Evolutionary conservation across 2,329 filamentous ascomycete genomes (phyloP).

Genomic region (Fragosphaeria purpurea): DNA sequence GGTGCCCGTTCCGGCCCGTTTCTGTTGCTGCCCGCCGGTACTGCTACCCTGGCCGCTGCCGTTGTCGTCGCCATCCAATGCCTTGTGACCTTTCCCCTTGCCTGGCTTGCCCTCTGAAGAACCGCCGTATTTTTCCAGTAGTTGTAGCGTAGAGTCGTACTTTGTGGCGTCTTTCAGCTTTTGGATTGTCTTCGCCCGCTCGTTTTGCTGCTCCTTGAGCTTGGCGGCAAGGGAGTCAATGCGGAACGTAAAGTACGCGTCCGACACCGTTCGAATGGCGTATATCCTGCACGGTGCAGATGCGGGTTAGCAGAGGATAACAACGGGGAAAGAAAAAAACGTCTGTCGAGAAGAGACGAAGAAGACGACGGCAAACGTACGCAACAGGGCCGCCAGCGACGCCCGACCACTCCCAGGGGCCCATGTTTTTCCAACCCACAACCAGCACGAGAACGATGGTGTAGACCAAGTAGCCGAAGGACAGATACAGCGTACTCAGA

Average conservation of each 20-base stretch:
- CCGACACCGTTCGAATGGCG: constrained; percentile 53
- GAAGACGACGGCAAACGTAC: constrained; percentile 36
- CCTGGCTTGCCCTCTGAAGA: constrained; percentile 44
- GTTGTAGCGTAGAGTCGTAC: constrained; percentile 86
- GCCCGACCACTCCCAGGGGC: constrained; percentile 65
- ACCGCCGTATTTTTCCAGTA: constrained; percentile 91
- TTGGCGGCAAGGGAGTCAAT: constrained; percentile 58
- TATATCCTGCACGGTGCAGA: constrained; percentile 55
- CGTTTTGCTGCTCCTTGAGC: constrained; percentile 64
- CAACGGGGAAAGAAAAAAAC: too few species aligned
- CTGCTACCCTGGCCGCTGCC: neutral
- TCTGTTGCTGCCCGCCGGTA: neutral
- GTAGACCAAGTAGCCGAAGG: constrained; percentile 83
- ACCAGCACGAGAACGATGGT: constrained; percentile 73
- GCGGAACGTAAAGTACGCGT: constrained; percentile 70
- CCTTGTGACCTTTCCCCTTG: constrained; percentile 16
- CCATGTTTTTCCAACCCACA: constrained; percentile 73
- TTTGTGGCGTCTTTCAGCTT: constrained; percentile 91
- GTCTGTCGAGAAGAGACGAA: neutral
- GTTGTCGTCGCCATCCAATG: constrained; percentile 2
- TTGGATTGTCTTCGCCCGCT: constrained; percentile 80
- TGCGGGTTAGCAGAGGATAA: too few species aligned
- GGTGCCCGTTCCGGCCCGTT: constrained; percentile 6
- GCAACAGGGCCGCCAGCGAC: constrained; percentile 68
- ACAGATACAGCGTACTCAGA: constrained; percentile 81